Conservation (phyloP, 2,329 filamentous ascomycete species). For the Pseudogymnoascus sp. region DNA sequence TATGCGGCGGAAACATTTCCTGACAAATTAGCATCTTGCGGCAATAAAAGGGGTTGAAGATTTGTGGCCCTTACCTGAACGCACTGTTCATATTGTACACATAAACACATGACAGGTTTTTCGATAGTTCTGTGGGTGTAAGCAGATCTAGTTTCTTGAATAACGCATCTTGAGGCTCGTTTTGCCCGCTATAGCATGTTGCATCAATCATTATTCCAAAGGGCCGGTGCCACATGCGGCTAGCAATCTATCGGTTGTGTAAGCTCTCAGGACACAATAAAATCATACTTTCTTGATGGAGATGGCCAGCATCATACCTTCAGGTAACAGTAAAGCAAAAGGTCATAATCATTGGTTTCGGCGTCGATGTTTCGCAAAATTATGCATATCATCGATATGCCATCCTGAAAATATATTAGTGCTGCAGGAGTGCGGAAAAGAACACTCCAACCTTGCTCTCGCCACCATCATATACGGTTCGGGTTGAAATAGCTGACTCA, state of each 20-base stretch:
- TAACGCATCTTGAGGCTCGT: constrained; percentile 55
- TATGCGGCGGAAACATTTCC: constrained; percentile 56
- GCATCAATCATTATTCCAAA: constrained; percentile 61
- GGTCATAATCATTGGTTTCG: constrained; percentile 56
- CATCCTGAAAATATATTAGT: constrained; percentile 40
- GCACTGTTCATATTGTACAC: constrained; percentile 68
- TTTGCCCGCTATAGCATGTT: constrained; percentile 60
- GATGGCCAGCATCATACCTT: constrained; percentile 39
- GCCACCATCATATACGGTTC: constrained; percentile 61
- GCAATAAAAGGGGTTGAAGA: neutral
- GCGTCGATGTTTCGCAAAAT: constrained; percentile 59
- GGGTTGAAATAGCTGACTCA: constrained; percentile 54
- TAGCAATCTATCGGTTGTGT: constrained; percentile 46
- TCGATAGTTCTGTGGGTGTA: constrained; percentile 51
- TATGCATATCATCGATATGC: constrained; percentile 58
- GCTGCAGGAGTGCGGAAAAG: neutral
- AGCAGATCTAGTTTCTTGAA: constrained; percentile 55
- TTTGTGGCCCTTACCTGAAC: constrained; percentile 45
- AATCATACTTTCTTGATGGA: neutral
- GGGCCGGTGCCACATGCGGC: constrained; percentile 59
- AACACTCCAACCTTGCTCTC: constrained; percentile 49
- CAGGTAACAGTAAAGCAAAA: constrained; percentile 57
- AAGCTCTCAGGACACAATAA: constrained; percentile 10
- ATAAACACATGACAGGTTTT: constrained; percentile 52
- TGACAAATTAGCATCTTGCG: constrained; percentile 19